Evolutionary conservation across 2,329 filamentous ascomycete genomes (phyloP), one percentile per base, ranked within the genome.

Genomic region (Diaporthe citrichinensis): DNA sequence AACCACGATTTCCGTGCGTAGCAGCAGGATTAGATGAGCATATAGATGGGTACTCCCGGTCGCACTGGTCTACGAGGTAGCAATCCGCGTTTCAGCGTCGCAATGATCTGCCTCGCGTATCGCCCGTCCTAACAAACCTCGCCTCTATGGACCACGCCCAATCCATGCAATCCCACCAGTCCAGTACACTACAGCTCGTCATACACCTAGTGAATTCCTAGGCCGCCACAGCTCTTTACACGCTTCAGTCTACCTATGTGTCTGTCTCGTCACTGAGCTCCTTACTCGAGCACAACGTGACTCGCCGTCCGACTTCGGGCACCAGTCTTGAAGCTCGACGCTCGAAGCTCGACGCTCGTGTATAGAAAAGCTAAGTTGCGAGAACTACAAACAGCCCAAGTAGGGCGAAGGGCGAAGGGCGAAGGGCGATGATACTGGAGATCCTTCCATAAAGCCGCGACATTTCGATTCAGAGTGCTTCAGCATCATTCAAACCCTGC

Each of bases 11-110:
- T 51, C 62, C 23, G 28, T 34, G 28, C 23, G 44, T 31, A 31
- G 12, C 44, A n/a, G 6, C 62, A 51, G 17, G 20, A 51, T n/a
- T 25, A 36, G 28, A 67, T 25, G 44, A 25, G 20, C 62, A 36
- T 49, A 9, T 34, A 34, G 20, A 49, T 51, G 25, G 61, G 61
- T 67, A 28, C 20, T 49, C 61, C 61, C 28, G 61, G 61, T 49
- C 28, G 25, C 20, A 15, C 61, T 67, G 44, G 62, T n/a, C 28
- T 44, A 67, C 23, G 20, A 67, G 62, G 62, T 67, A 51, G 62
- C 62, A 67, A 67, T 67, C 44, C 62, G 44, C 62, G 62, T 67
- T 67, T 67, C 62, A 67, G 62, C 62, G 62, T 67, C 44, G 62
- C 62, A 67, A 36, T 67, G 62, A 67, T 67, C 62, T 36, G 44